Evolutionary conservation across 495 filamentous ascomycete species (phyloP), one percentile per base, ranked within the genome.

Genomic region (Alectoria sarmentosa): DNA sequence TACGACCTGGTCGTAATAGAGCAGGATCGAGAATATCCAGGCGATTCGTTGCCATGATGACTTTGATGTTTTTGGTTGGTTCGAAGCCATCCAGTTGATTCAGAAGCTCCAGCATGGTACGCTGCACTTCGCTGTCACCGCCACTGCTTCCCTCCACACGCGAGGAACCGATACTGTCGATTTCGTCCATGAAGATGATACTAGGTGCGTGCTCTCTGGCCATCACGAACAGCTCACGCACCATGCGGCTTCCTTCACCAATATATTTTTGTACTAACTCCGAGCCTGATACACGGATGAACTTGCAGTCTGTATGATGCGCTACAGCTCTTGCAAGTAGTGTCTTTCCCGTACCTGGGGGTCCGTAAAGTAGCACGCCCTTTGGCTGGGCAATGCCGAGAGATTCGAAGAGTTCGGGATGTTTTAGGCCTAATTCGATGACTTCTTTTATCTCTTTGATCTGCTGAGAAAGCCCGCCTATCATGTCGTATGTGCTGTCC

Each of bases 371-470:
- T 57, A 99, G 83, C 32, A 99, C 94, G 73, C 94, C 94, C 75
- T 98, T 98, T 14, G 94, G 94, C 70, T 98, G 94, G 62, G 95
- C 95, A 69, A 99, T 99, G 66, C 94, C 94, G 65, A 99, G 87
- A 34, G 92, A 96, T 80, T 99, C 94, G 77, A 99, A 99, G 58
- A 99, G 83, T 76, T 99, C 94, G 4, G 94, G 94, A 74, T 99
- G 94, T 79, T 98, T 96, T 64, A 99, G 83, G 62, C 94, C 94
- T 39, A 99, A 89, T 79, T 99, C 94, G 75, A 99, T 98, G 62
- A 99, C 94, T 75, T 99, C 94, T 79, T 99, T 99, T 81, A 99
- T 99, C 77, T 99, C 95, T 81, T 99, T 98, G 79, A 99, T 98
- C 73, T 99, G 94, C 73, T 99, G 95, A 70, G 98, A 95, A 56